A percentile compares a stretch with the other conserved stretches of the same genome.
These are phyloP conservation scores for Colletotrichum somersetense DNA, from an alignment of 2,329 filamentous ascomycete species.

Conservation along the genomic window DNA sequence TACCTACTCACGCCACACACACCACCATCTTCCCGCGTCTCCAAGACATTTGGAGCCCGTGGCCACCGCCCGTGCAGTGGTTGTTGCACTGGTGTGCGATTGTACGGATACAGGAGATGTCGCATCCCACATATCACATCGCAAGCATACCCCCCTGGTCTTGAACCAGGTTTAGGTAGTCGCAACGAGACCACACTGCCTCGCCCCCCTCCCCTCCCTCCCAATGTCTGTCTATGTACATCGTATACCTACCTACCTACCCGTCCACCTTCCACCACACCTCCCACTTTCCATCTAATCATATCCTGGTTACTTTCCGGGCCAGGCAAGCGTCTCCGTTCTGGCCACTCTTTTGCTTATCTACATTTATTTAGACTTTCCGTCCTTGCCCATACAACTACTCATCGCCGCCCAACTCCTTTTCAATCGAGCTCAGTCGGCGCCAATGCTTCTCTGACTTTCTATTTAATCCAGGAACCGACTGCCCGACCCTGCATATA, in stretches of 20 bases:
- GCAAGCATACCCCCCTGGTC: slow-evolving; percentile 26
- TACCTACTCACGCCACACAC: not conserved
- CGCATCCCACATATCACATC: slow-evolving; percentile 26
- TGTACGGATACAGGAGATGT: not conserved
- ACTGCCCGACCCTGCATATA: slow-evolving; percentile 8
- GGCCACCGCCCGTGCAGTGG: not conserved
- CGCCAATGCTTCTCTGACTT: not conserved
- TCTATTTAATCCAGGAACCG: not conserved
- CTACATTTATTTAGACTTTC: slow-evolving; percentile 39
- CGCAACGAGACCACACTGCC: slow-evolving; percentile 30
- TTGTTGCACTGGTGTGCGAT: too few species aligned
- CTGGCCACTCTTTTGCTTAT: slow-evolving; percentile 7
- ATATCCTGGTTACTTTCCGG: slow-evolving; percentile 12
- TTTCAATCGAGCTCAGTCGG: not conserved
- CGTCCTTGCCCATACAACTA: slow-evolving; percentile 23
- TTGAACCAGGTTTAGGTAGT: slow-evolving; percentile 3
- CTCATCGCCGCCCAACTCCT: slow-evolving; percentile 6
- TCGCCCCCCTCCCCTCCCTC: slow-evolving; percentile 16
- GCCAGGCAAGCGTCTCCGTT: not conserved
- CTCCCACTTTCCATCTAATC: slow-evolving; percentile 28
- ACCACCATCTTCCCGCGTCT: not conserved
- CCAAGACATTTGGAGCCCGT: not conserved
- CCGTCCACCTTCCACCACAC: not conserved
- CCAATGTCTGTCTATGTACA: not conserved
- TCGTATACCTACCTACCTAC: not conserved